Conservation (phyloP, 345 rosid genomes). For the Syzygium aromaticum region DNA sequence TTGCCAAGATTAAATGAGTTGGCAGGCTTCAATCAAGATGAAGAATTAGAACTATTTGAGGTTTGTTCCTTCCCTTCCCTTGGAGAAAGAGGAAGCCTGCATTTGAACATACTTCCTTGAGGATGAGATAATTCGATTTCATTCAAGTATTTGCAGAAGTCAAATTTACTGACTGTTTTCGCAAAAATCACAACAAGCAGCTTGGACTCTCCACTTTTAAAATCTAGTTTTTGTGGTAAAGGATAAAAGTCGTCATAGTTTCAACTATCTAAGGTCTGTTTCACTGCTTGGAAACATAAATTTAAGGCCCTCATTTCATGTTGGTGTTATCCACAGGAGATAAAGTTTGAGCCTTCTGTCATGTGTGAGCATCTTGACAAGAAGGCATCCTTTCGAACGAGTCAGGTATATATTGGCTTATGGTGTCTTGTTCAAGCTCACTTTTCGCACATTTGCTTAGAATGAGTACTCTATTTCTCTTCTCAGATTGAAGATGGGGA, state of each 20-base stretch:
- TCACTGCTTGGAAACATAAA: background rate
- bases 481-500: conserved; percentile 94
- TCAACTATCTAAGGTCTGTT: background rate
- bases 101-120: background rate
- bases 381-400: conserved; percentile 49
- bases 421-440: background rate
- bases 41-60: conserved; percentile 88
- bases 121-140: background rate
- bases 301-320: background rate
- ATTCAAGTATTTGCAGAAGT: background rate
- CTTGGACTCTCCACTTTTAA: background rate
- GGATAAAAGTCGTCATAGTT: background rate
- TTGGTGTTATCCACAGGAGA: conserved; percentile 49
- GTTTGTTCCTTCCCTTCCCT: conserved; percentile 22
- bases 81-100: background rate
- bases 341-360: conserved; percentile 84
- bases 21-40: conserved; percentile 89
- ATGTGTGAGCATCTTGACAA: conserved; percentile 91
- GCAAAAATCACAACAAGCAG: background rate
- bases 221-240: background rate
- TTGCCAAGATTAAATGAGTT: conserved; percentile 62
- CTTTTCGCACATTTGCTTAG: background rate
- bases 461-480: background rate
- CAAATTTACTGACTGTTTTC: background rate
- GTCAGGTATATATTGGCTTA: conserved; percentile 48